phyloP scores from a whole-genome alignment of 768 basidiomycete species.

The Hydnum rufescens region DNA sequence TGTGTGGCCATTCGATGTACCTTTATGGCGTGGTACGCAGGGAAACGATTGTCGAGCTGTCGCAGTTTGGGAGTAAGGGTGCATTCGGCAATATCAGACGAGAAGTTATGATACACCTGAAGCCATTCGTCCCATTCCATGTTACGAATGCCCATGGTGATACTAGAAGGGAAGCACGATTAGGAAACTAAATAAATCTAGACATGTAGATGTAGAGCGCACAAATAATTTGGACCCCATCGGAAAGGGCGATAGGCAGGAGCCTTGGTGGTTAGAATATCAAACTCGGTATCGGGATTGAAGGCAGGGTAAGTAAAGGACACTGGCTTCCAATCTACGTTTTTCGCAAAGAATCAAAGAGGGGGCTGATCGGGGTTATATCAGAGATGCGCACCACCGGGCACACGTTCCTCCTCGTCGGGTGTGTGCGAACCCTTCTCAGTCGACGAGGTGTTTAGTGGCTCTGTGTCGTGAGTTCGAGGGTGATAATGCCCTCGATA shows the following conservation, averaged over 20 bases:
- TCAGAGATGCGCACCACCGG: no score
- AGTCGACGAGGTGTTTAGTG: no score
- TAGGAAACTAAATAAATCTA: background rate
- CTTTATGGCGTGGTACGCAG: constrained; percentile 31
- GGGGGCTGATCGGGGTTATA: no score
- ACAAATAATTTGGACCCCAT: constrained; percentile 8
- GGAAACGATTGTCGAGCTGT: constrained; percentile 41
- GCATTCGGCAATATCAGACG: background rate
- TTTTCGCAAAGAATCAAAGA: no score
- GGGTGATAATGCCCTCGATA: no score
- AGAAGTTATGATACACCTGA: constrained; percentile 26
- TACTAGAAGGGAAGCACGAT: constrained; percentile 18
- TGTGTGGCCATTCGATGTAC: constrained; percentile 30
- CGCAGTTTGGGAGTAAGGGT: constrained; percentile 15
- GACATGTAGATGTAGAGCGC: background rate
- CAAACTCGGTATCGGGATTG: constrained; percentile 3
- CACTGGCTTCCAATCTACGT: constrained; percentile 1
- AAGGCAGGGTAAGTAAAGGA: constrained; percentile 8
- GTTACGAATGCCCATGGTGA: constrained; percentile 46
- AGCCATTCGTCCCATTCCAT: constrained; percentile 62
- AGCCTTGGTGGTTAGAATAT: constrained; percentile 10
- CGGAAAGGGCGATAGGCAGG: constrained; percentile 14
- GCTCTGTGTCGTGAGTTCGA: no score
- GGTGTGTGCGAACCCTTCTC: no score
- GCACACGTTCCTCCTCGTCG: no score